Conservation (phyloP, 164 flowering plant species). For the Vitis labrusca region DNA sequence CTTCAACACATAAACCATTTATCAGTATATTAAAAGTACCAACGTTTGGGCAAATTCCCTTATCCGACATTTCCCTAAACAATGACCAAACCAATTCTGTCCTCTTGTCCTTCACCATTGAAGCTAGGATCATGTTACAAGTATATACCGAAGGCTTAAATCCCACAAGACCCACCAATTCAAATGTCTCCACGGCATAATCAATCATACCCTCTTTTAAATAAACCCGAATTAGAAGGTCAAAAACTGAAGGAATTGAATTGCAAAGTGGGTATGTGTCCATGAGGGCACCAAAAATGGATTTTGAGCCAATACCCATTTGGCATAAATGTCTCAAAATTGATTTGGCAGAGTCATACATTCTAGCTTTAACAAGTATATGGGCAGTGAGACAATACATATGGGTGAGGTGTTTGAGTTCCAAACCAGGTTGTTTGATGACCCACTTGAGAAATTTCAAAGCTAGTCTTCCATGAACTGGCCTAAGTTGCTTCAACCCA, state of each 20-base stretch:
- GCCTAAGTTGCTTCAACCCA: constrained; percentile 45
- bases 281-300: constrained; percentile 62
- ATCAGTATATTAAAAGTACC: constrained; percentile 71
- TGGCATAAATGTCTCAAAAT: constrained; percentile 42
- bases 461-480: constrained; percentile 79
- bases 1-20: constrained; percentile 57
- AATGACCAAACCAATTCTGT: constrained; percentile 53
- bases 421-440: constrained; percentile 61
- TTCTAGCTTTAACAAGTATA: constrained; percentile 67
- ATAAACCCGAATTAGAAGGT: constrained; percentile 69
- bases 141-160: constrained; percentile 71
- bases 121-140: constrained; percentile 63
- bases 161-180: constrained; percentile 50
- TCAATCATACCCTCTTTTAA: constrained; percentile 44
- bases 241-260: constrained; percentile 82
- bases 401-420: constrained; percentile 42
- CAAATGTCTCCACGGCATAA: constrained; percentile 49
- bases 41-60: constrained; percentile 58
- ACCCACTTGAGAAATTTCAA: constrained; percentile 77
- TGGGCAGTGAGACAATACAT: constrained; percentile 61
- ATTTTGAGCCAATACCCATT: constrained; percentile 36
- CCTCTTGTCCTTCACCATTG: constrained; percentile 32
- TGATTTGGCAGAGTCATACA: constrained; percentile 58
- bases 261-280: constrained; percentile 69
- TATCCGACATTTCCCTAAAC: constrained; percentile 63